phyloP scores from a whole-genome alignment of 2,329 filamentous ascomycete species.

The Colletotrichum limetticola region DNA sequence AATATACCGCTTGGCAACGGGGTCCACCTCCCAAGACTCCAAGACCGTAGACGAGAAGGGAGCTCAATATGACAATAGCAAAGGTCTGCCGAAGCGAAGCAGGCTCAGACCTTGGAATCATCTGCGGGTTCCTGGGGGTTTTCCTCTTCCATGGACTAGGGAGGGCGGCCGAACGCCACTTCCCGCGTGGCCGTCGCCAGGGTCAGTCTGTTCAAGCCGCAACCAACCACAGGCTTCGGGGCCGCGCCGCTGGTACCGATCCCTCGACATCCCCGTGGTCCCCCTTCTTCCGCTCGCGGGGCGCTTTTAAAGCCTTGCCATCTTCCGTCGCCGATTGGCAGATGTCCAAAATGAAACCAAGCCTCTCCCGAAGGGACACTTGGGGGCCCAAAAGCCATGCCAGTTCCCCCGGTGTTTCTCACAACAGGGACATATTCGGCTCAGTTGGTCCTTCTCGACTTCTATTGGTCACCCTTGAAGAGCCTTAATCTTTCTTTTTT shows the following conservation, averaged over 20 bases:
- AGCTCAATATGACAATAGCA: background rate
- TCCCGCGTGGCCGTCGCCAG: constrained; percentile 24
- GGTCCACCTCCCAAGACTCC: background rate
- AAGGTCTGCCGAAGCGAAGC: background rate
- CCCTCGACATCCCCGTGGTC: background rate
- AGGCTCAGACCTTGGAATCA: background rate
- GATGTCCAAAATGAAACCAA: constrained; percentile 15
- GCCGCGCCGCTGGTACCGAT: constrained; percentile 20
- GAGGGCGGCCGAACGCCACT: constrained; percentile 2
- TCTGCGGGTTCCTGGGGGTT: background rate
- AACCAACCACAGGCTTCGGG: constrained; percentile 23
- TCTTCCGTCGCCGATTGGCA: constrained; percentile 6
- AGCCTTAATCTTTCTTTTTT: constrained; percentile 5
- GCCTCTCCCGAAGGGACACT: background rate
- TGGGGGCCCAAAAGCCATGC: background rate
- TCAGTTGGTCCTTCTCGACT: background rate
- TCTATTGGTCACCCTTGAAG: background rate
- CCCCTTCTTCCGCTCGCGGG: background rate
- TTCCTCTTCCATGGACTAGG: background rate
- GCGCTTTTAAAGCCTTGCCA: background rate
- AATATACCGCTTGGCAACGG: constrained; percentile 4
- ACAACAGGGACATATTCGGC: background rate
- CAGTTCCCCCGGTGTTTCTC: background rate
- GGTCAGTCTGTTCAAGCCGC: background rate
- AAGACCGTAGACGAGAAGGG: background rate